phyloP scores from a whole-genome alignment of 768 basidiomycete species.

The Galerina marginata region DNA sequence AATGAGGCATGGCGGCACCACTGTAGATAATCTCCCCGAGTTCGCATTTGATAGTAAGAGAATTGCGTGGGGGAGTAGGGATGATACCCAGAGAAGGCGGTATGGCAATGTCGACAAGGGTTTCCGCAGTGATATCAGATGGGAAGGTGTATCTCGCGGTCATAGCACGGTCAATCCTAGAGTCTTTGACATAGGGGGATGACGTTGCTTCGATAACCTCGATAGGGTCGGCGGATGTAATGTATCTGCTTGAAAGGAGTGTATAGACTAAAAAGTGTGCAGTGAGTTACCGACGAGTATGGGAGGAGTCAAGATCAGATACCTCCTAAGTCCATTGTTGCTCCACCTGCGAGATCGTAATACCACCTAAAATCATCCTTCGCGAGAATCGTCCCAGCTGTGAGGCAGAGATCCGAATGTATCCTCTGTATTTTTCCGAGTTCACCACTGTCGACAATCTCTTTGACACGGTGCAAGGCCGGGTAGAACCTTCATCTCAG shows the following conservation, averaged over 20 bases:
- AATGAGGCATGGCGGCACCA: constrained; percentile 48
- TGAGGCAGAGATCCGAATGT: constrained; percentile 40
- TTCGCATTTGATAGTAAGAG: constrained; percentile 44
- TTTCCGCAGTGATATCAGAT: constrained; percentile 37
- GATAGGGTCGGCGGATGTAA: constrained; percentile 44
- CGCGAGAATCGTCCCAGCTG: constrained; percentile 31
- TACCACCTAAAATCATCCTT: constrained; percentile 51
- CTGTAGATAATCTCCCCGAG: constrained; percentile 45
- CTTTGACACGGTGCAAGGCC: constrained; percentile 56
- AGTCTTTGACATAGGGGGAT: constrained; percentile 30
- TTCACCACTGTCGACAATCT: constrained; percentile 63
- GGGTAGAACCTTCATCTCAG: constrained; percentile 64
- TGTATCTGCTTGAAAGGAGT: constrained; percentile 47
- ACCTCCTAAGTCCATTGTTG: constrained; percentile 62
- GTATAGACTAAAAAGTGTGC: constrained; percentile 44
- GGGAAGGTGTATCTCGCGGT: constrained; percentile 46
- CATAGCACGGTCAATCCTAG: constrained; percentile 41
- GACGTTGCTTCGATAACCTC: constrained; percentile 38
- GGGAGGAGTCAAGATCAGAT: constrained; percentile 16
- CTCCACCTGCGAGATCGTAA: constrained; percentile 57
- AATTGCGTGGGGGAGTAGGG: constrained; percentile 44
- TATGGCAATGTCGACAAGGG: constrained; percentile 38
- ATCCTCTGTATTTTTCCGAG: constrained; percentile 51
- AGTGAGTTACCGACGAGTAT: background rate
- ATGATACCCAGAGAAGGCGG: constrained; percentile 53